A percentile compares a stretch with the other conserved stretches of the same genome.
Evolutionary conservation across 257 asterid species (phyloP).

Genomic region (Craterostigma plantagineum): DNA sequence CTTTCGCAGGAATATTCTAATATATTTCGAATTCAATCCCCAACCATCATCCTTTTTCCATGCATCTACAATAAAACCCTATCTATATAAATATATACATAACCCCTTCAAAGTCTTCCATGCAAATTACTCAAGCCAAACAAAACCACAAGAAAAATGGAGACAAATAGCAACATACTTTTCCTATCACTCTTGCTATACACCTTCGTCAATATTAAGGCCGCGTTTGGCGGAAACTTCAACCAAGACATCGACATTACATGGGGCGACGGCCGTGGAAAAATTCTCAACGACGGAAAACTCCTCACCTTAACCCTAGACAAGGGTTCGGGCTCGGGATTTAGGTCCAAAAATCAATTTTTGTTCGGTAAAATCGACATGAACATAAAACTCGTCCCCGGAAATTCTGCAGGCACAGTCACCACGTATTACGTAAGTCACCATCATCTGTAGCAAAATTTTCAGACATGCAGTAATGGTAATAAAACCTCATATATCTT

Average conservation of each 20-base stretch:
- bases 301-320: slow-evolving; percentile 41
- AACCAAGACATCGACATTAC: neutral
- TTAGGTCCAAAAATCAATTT: slow-evolving; percentile 36
- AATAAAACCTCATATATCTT: too few relatives aligned
- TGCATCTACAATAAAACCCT: too few relatives aligned
- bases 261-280: slow-evolving; percentile 12
- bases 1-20: too few relatives aligned
- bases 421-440: slow-evolving; percentile 42
- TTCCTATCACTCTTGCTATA: neutral
- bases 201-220: slow-evolving; percentile 1
- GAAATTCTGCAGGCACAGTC: slow-evolving; percentile 61
- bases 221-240: slow-evolving; percentile 1
- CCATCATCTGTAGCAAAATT: too few relatives aligned
- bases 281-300: slow-evolving; percentile 29
- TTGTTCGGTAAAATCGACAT: slow-evolving; percentile 47
- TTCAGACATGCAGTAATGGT: too few relatives aligned
- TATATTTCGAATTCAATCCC: too few relatives aligned
- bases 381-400: slow-evolving; percentile 53
- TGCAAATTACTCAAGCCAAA: too few relatives aligned
- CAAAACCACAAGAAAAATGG: too few relatives aligned
- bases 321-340: slow-evolving; percentile 42
- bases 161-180: too few relatives aligned
- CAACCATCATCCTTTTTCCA: too few relatives aligned
- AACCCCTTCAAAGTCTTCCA: too few relatives aligned
- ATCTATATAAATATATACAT: too few relatives aligned